Percentiles rank a stretch among this genome's conserved stretches.
phyloP scores from a whole-genome alignment of 176 grass and related monocot genomes.

The Areca catechu region DNA sequence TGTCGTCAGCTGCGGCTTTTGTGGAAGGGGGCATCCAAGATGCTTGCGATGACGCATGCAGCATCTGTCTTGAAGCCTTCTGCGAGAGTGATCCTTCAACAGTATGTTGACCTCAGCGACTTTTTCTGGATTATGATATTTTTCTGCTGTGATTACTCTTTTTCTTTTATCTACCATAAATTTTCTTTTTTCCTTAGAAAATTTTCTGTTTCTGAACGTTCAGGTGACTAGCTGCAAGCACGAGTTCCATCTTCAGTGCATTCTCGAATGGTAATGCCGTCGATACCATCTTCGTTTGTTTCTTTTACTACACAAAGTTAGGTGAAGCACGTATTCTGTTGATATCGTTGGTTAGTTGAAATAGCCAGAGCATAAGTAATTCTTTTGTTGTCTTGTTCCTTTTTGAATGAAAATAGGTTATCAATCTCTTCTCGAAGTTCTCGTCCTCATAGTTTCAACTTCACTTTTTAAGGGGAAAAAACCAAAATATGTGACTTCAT shows the following conservation, averaged over 20 bases:
- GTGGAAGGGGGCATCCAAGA: conserved; percentile 93
- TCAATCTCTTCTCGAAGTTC: too few relatives aligned
- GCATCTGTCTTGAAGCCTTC: conserved; percentile 94
- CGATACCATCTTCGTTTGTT: too few relatives aligned
- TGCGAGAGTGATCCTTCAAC: conserved; percentile 88
- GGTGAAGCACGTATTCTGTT: too few relatives aligned
- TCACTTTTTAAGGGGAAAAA: too few relatives aligned
- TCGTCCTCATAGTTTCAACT: too few relatives aligned
- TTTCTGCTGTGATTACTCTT: neutral
- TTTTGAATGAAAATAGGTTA: too few relatives aligned
- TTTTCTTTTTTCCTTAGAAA: neutral
- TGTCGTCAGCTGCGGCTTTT: conserved; percentile 73
- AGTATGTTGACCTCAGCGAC: conserved; percentile 20
- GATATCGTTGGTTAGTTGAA: too few relatives aligned
- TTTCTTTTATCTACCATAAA: too few relatives aligned
- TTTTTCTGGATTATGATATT: neutral
- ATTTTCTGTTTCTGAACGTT: neutral
- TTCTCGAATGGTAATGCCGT: conserved; percentile 75
- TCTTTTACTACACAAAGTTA: too few relatives aligned
- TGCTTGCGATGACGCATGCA: conserved; percentile 89
- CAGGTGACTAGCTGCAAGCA: conserved; percentile 91
- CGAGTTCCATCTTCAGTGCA: conserved; percentile 89
- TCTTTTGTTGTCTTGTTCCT: too few relatives aligned
- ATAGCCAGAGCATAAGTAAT: too few relatives aligned
- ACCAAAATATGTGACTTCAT: too few relatives aligned